Evolutionary conservation across 441 rosid genomes (phyloP).

Genomic region (Kokia cookei): DNA sequence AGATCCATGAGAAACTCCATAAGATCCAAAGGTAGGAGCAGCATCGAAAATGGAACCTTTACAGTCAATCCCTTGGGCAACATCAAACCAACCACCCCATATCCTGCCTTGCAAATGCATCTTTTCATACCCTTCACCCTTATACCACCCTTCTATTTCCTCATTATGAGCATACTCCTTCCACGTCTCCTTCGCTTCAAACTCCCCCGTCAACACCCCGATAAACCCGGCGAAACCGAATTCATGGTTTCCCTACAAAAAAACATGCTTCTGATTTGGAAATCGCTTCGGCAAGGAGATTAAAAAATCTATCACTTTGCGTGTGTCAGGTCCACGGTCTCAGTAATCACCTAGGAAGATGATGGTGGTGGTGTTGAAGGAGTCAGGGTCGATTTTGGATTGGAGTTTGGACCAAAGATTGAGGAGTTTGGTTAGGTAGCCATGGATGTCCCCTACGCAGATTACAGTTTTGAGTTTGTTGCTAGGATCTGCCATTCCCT

Average conservation of each 20-base stretch:
- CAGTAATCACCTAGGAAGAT: conserved; percentile 91
- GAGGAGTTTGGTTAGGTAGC: conserved; percentile 56
- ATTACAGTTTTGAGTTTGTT: conserved; percentile 45
- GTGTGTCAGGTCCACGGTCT: conserved; percentile 78
- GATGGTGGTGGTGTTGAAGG: conserved; percentile 53
- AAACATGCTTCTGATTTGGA: conserved; percentile 64
- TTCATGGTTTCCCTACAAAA: conserved; percentile 70
- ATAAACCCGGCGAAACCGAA: conserved; percentile 65
- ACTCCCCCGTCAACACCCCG: conserved; percentile 48
- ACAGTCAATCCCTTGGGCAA: conserved; percentile 41
- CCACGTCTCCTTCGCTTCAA: conserved; percentile 54
- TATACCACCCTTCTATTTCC: conserved; percentile 80
- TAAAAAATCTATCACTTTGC: conserved; percentile 57
- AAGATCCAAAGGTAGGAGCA: conserved; percentile 63
- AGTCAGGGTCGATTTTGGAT: conserved; percentile 27
- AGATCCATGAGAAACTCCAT: conserved; percentile 76
- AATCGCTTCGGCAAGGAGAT: conserved; percentile 40
- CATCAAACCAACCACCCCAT: conserved; percentile 60
- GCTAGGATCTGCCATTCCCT: not conserved
- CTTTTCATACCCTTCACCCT: conserved; percentile 50
- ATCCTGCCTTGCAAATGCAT: conserved; percentile 77
- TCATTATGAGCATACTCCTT: conserved; percentile 43
- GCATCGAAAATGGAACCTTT: conserved; percentile 73
- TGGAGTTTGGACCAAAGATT: conserved; percentile 74
- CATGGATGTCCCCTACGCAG: conserved; percentile 85